These are phyloP conservation scores for Aspergillus mulundensis DNA, from an alignment of 495 filamentous ascomycete genomes.

Conservation along the genomic window DNA sequence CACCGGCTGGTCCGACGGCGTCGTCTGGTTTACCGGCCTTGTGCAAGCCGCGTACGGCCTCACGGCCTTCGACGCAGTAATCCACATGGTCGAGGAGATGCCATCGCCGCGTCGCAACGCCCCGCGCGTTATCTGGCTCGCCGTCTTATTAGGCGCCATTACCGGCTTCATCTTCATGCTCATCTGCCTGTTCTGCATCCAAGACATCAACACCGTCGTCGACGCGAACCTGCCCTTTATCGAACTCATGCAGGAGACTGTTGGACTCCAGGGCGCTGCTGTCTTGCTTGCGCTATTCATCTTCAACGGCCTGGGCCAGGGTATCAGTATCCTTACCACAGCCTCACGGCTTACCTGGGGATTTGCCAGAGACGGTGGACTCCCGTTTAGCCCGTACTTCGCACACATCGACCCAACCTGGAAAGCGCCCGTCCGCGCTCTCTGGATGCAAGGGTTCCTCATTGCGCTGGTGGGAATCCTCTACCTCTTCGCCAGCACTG, in stretches of 20 bases:
- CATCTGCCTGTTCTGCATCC: slow-evolving; percentile 69
- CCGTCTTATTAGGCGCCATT: slow-evolving; percentile 45
- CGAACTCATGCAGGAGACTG: slow-evolving; percentile 39
- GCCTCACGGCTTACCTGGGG: slow-evolving; percentile 51
- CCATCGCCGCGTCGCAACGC: slow-evolving; percentile 40
- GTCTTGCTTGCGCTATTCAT: slow-evolving; percentile 43
- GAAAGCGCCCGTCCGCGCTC: slow-evolving; percentile 41
- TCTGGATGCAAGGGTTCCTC: slow-evolving; percentile 41
- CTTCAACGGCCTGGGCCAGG: slow-evolving; percentile 46
- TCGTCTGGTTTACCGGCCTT: slow-evolving; percentile 60
- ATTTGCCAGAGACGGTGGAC: slow-evolving; percentile 56
- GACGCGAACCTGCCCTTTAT: slow-evolving; percentile 44
- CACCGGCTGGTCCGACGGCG: slow-evolving; percentile 60
- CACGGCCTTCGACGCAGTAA: slow-evolving; percentile 60
- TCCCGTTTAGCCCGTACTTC: slow-evolving; percentile 43
- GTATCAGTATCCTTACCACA: slow-evolving; percentile 44
- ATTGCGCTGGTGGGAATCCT: slow-evolving; percentile 43
- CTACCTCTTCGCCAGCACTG: slow-evolving; percentile 45
- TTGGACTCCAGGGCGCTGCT: slow-evolving; percentile 35
- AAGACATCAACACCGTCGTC: slow-evolving; percentile 56
- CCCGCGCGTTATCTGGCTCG: slow-evolving; percentile 39
- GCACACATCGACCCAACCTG: slow-evolving; percentile 38
- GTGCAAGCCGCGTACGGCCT: slow-evolving; percentile 59
- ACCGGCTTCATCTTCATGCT: slow-evolving; percentile 72
- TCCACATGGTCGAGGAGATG: slow-evolving; percentile 57